Evolutionary conservation across 305 asterid species (phyloP).

Genomic region (Andrographis paniculata): DNA sequence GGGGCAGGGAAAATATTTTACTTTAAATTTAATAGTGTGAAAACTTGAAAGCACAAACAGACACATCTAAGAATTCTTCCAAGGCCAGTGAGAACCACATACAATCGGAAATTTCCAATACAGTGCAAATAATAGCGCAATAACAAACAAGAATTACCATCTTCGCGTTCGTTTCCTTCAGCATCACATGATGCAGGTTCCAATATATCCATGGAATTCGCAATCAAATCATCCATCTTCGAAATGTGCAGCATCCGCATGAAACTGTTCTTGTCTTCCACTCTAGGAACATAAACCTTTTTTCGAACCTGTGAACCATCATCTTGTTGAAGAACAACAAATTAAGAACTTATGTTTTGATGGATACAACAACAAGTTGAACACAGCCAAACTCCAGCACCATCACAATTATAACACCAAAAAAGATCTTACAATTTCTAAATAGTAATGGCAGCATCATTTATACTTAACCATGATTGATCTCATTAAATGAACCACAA

Average conservation of each 20-base stretch:
- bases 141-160: constrained; percentile 39
- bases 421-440: constrained; percentile 3
- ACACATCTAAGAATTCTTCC: too few relatives aligned
- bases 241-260: constrained; percentile 90
- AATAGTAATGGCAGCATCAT: not conserved
- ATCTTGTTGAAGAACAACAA: constrained; percentile 33
- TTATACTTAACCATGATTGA: not conserved
- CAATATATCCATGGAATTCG: constrained; percentile 84
- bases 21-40: too few relatives aligned
- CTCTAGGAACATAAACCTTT: constrained; percentile 88
- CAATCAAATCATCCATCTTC: constrained; percentile 67
- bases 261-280: constrained; percentile 86
- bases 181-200: constrained; percentile 70
- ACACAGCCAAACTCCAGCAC: too few relatives aligned
- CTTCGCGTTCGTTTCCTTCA: constrained; percentile 77
- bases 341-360: constrained; percentile 12
- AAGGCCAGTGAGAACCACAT: too few relatives aligned
- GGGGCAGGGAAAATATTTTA: too few relatives aligned
- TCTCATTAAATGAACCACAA: not conserved
- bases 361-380: not conserved
- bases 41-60: too few relatives aligned
- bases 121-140: not conserved
- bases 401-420: not conserved
- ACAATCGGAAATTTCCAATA: not conserved
- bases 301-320: constrained; percentile 42